Conservation (phyloP, 306 rosid genomes). For the Benincasa hispida region DNA sequence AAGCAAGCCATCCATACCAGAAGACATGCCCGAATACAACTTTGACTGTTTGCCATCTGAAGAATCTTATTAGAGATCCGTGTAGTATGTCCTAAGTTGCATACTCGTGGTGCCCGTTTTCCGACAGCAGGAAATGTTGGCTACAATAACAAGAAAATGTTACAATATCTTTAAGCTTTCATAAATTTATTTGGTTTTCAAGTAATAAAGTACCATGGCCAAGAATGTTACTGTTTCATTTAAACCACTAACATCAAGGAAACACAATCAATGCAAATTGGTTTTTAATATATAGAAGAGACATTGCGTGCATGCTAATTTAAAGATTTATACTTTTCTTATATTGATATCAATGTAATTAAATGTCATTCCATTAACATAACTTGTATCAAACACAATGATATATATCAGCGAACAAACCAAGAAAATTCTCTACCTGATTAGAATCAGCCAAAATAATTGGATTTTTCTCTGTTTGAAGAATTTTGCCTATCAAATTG, state of each 20-base stretch:
- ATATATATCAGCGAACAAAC: background rate
- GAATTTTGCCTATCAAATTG: conserved; percentile 65
- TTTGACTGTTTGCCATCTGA: conserved; percentile 54
- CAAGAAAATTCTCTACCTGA: conserved; percentile 32
- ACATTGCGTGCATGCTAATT: background rate
- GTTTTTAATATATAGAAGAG: background rate
- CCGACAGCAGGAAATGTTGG: conserved; percentile 61
- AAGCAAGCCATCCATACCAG: conserved; percentile 34
- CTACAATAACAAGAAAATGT: conserved; percentile 35
- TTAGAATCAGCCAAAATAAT: conserved; percentile 36
- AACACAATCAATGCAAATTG: background rate
- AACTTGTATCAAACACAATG: background rate
- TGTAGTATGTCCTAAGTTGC: conserved; percentile 85
- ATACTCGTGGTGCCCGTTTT: conserved; percentile 55
- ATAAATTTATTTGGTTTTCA: background rate
- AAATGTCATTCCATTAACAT: background rate
- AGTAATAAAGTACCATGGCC: background rate
- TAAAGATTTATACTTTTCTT: background rate
- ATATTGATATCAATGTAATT: background rate
- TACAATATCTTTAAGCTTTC: conserved; percentile 2
- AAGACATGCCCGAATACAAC: conserved; percentile 48
- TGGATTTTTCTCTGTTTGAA: conserved; percentile 59
- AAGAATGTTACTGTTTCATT: background rate
- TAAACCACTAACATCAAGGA: background rate
- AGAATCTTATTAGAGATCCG: conserved; percentile 66